Base-by-base conservation (phyloP, 192 early-diverging fungal genomes). In the Backusella tuberculispora region DNA sequence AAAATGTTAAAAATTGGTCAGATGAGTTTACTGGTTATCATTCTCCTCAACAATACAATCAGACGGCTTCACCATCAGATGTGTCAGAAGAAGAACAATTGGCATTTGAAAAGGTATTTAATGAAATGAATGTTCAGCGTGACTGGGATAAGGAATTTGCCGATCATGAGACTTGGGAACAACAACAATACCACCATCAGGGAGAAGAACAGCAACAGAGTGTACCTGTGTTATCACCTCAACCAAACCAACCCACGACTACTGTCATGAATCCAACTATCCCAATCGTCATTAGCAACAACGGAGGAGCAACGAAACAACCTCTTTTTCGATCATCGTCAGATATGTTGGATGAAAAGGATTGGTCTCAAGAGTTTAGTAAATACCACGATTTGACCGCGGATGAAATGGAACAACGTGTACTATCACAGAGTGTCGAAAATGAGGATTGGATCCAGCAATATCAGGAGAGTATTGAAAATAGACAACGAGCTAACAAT, bases 381-480 rank as follows among this genome's bases (percentile, higher is more conserved):
- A 42, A 72, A 50, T 50, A 72, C 19, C 66, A 69, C 15, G 66
- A 66, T 40, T 53, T 76, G 24, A 26, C 88, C 87, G 24, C 82
- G 17, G 74, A 80, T 10, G 83, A 85, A 44, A 78, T 89, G 34
- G 87, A 90, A 7, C 78, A 86, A 66, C 15, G 5, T 15, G 86
- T 86, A 21, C 83, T 86, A 67, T 79, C 75, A 64, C 82, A 85
- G n/a, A 83, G 81, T 10, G 76, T 76, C 37, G 86, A 88, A 26
- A 85, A 78, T 40, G 86, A 91, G 67, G 87, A 85, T 72, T 93
- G 92, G 92, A 83, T 91, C 21, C 84, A 88, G 71, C 83, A 87
- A 63, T 93, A 89, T 72, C 85, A 88, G 41, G 81, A 90, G 70
- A 93, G 89, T 68, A 93, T 92, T 69, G 86, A 86, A 47, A 90